Percentiles rank a stretch among this genome's conserved stretches.
Evolutionary conservation across 371 early-diverging fungal species (phyloP).

Genomic region (Mortierella sp.): DNA sequence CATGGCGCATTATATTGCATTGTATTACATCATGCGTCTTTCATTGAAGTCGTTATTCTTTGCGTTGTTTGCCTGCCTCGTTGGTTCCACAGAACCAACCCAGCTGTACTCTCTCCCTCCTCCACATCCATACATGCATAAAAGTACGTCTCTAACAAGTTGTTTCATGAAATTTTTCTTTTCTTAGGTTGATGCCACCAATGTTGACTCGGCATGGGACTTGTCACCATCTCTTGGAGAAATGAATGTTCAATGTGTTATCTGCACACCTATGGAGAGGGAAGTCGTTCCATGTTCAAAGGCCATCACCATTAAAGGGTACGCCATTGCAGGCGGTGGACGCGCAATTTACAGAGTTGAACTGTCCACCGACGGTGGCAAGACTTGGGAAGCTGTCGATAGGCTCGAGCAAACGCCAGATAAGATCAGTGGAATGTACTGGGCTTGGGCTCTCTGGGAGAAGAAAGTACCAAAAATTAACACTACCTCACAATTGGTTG

Average conservation of each 20-base stretch:
- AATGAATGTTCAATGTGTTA: constrained; percentile 79
- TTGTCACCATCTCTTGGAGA: constrained; percentile 78
- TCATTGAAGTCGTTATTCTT: no score
- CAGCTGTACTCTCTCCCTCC: neutral
- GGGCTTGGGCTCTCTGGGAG: constrained; percentile 89
- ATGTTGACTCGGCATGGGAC: constrained; percentile 65
- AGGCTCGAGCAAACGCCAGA: constrained; percentile 43
- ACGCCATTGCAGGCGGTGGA: constrained; percentile 72
- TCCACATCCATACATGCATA: neutral
- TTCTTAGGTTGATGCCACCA: constrained; percentile 16
- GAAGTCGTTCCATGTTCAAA: constrained; percentile 16
- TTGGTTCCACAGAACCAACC: neutral
- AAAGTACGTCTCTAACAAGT: neutral
- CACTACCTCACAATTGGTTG: constrained; percentile 62
- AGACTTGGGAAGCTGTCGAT: constrained; percentile 79
- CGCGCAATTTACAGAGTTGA: constrained; percentile 83
- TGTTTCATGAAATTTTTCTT: neutral
- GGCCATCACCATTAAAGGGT: constrained; percentile 66
- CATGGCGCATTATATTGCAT: neutral
- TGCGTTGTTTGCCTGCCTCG: neutral
- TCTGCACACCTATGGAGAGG: constrained; percentile 65
- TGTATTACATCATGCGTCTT: no score
- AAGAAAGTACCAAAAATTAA: constrained; percentile 60
- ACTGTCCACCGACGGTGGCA: constrained; percentile 85
- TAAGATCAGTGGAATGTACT: constrained; percentile 61